phyloP scores from a whole-genome alignment of 2,329 filamentous ascomycete genomes.

The Fusarium chaquense region DNA sequence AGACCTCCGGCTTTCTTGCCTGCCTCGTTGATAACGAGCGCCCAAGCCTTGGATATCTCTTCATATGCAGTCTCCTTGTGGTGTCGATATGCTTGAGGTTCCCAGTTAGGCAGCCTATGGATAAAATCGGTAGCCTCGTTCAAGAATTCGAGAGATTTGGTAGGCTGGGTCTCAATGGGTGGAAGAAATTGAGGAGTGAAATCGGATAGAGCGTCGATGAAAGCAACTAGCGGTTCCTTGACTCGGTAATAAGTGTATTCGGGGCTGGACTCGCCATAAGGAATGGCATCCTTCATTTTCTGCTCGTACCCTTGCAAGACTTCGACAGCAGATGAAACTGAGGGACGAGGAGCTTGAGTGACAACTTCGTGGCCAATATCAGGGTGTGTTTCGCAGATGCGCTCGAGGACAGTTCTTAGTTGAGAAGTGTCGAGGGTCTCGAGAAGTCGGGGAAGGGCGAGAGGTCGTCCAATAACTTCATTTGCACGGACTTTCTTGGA shows the following conservation, averaged over 20 bases:
- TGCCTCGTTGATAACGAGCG: slow-evolving; percentile 88
- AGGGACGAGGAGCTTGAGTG: slow-evolving; percentile 86
- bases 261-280: slow-evolving; percentile 84
- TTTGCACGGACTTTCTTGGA: slow-evolving; percentile 73
- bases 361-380: slow-evolving; percentile 88
- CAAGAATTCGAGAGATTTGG: slow-evolving; percentile 85
- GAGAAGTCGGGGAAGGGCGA: slow-evolving; percentile 77
- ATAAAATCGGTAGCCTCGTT: slow-evolving; percentile 92
- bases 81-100: slow-evolving; percentile 86
- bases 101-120: slow-evolving; percentile 91
- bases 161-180: slow-evolving; percentile 87
- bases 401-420: slow-evolving; percentile 86
- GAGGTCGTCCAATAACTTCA: slow-evolving; percentile 72
- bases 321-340: slow-evolving; percentile 80
- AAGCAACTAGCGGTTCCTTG: slow-evolving; percentile 79
- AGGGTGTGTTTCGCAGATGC: slow-evolving; percentile 90
- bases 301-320: slow-evolving; percentile 87
- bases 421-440: slow-evolving; percentile 91
- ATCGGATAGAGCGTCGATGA: slow-evolving; percentile 91
- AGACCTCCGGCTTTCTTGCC: slow-evolving; percentile 93
- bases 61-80: slow-evolving; percentile 97
- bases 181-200: slow-evolving; percentile 97
- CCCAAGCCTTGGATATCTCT: slow-evolving; percentile 94
- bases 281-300: slow-evolving; percentile 81
- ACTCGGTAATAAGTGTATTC: slow-evolving; percentile 97